Evolutionary conservation across 257 asterid species (phyloP).

Genomic region (Salvia miltiorrhiza): DNA sequence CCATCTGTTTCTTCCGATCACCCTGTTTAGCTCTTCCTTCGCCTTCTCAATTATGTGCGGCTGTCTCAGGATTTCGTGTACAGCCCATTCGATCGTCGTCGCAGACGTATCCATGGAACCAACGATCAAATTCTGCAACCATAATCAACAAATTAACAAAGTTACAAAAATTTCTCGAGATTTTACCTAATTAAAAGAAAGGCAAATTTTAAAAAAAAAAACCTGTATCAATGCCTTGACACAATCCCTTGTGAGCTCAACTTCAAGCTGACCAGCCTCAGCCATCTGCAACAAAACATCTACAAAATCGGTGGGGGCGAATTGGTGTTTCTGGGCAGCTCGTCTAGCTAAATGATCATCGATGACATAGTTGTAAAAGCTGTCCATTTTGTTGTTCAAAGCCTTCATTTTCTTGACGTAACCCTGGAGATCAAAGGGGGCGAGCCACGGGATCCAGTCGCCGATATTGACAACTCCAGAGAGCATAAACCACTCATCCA

Average conservation of each 20-base stretch:
- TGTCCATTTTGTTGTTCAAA: constrained; percentile 20
- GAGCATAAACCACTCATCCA: constrained; percentile 36
- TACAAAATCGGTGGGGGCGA: constrained; percentile 17
- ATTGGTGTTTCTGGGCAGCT: neutral
- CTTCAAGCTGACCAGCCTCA: constrained; percentile 35
- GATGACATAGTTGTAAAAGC: constrained; percentile 31
- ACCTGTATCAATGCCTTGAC: constrained; percentile 44
- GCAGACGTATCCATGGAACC: constrained; percentile 32
- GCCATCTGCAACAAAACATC: constrained; percentile 31
- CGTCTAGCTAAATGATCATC: constrained; percentile 35
- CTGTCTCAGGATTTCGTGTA: constrained; percentile 16
- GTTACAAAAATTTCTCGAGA: too few species aligned
- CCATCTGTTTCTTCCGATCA: constrained; percentile 32
- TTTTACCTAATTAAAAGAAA: neutral
- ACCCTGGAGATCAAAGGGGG: constrained; percentile 35
- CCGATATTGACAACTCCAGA: constrained; percentile 37
- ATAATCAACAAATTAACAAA: neutral
- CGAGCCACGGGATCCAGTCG: constrained; percentile 50
- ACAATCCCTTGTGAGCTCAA: constrained; percentile 30
- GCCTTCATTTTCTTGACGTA: constrained; percentile 34
- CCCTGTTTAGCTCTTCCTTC: constrained; percentile 33
- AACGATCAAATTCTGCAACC: neutral
- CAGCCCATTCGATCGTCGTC: constrained; percentile 26
- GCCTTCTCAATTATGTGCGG: constrained; percentile 22
- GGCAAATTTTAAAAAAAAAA: too few species aligned